These are phyloP conservation scores for Cylindrotheca fusiformis DNA, from an alignment of 108 stramenopile genomes.

Conservation along the genomic window DNA sequence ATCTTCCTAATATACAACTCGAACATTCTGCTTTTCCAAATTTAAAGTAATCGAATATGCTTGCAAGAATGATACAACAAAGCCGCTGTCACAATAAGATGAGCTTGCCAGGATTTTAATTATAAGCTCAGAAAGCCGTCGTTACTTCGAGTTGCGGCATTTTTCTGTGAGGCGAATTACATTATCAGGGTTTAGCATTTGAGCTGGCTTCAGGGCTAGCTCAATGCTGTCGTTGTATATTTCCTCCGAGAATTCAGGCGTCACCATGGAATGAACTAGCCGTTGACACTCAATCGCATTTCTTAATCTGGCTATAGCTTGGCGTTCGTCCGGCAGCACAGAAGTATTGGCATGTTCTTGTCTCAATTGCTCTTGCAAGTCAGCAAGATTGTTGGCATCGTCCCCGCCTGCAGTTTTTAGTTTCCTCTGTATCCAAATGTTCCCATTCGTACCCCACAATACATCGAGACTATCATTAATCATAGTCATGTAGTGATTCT, in stretches of 20 bases:
- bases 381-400: conserved; percentile 47
- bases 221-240: conserved; percentile 54
- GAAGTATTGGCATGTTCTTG: conserved; percentile 64
- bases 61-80: too few relatives aligned
- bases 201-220: conserved; percentile 28
- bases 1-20: too few relatives aligned
- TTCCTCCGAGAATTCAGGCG: conserved; percentile 60
- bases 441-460: conserved; percentile 80
- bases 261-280: conserved; percentile 59
- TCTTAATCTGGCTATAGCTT: conserved; percentile 58
- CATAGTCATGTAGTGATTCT: conserved; percentile 63
- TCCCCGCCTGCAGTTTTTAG: conserved; percentile 38
- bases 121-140: too few relatives aligned
- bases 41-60: too few relatives aligned
- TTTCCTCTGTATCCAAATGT: conserved; percentile 85
- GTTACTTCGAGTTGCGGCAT: too few relatives aligned
- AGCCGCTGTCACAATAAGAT: too few relatives aligned
- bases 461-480: conserved; percentile 47
- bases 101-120: too few relatives aligned
- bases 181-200: conserved; percentile 72
- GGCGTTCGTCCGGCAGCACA: conserved; percentile 48
- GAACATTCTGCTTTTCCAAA: too few relatives aligned
- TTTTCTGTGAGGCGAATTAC: conserved; percentile 53
- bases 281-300: conserved; percentile 75
- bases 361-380: conserved; percentile 72